phyloP scores from a whole-genome alignment of 352 stramenopile species.

The Globisporangium middletonii region DNA sequence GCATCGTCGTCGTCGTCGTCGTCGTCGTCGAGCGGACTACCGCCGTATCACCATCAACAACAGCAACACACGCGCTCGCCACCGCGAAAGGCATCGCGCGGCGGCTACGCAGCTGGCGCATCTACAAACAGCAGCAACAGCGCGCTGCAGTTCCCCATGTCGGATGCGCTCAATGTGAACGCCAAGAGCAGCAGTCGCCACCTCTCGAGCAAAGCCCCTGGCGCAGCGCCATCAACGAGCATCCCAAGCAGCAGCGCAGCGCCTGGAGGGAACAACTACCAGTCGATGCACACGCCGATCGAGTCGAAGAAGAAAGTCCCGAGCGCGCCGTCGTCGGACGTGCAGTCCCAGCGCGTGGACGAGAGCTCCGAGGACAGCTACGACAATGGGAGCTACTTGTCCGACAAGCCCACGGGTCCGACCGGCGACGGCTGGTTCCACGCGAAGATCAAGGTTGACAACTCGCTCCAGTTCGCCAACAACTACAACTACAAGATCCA shows the following conservation, averaged over 20 bases:
- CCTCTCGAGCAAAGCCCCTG: neutral
- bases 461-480: constrained; percentile 81
- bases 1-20: constrained; percentile 6
- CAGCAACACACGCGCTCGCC: constrained; percentile 4
- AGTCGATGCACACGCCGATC: constrained; percentile 46
- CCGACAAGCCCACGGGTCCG: constrained; percentile 44
- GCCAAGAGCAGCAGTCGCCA: neutral
- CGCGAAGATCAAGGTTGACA: constrained; percentile 82
- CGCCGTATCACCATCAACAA: neutral
- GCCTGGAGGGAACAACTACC: constrained; percentile 21
- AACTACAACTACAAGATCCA: constrained; percentile 91
- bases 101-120: neutral
- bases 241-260: neutral
- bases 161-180: constrained; percentile 9
- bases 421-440: constrained; percentile 79
- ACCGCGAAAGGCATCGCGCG: neutral
- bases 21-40: neutral
- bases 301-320: constrained; percentile 32
- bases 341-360: constrained; percentile 32
- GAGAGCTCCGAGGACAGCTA: constrained; percentile 76
- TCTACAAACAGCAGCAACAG: neutral
- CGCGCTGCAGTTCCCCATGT: constrained; percentile 11
- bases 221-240: neutral
- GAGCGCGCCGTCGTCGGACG: constrained; percentile 4
- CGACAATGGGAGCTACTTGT: constrained; percentile 63